Base-by-base conservation (phyloP, 495 filamentous ascomycete species). In the Aspergillus diversus region DNA sequence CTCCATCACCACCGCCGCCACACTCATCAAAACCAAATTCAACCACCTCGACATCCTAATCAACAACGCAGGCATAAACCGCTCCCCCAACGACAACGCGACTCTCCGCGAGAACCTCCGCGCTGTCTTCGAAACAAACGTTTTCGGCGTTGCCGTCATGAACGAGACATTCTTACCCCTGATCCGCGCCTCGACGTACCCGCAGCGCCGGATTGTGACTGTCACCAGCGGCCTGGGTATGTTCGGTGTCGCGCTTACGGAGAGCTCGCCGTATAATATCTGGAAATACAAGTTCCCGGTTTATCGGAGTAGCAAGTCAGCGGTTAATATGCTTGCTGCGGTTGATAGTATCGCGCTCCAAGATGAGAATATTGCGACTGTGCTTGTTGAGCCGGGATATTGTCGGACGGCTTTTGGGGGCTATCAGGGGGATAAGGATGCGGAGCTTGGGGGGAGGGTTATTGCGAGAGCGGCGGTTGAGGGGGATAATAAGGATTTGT, bases 181-280 rank as follows among this genome's bases (percentile, higher is more conserved):
- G 5, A 27, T 53, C 50, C 50, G 50, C 15, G 50, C 50, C 0
- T 53, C 50, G 5, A 21, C 16, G 9, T 53, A 31, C 15, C 2
- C 50, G 13, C 50, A 53, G 50, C 50, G 50, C 7, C 50, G 50
- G 1, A 53, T 53, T 15, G 50, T 53, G 13, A 53, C 50, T 33
- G 50, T 53, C 9, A 53, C 50, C 50, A 53, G 50, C 50, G 50
- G 50, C 1, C 17, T 53, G 50, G 50, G 50, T 11, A 53, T 53
- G 50, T 53, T 53, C 31, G 50, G 50, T 5, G 21, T 53, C 21
- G 50, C 50, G 17, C 50, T 53, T 12, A 32, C 50, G 15, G 50
- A 53, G 31, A 8, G 8, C 7, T 53, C 50, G 16, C 50, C 50
- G 50, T 53, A 53, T 32, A 53, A 53, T 9, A 33, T 33, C 17